Evolutionary conservation across 2,329 filamentous ascomycete species (phyloP).

Genomic region (Coniochaeta pulveracea): DNA sequence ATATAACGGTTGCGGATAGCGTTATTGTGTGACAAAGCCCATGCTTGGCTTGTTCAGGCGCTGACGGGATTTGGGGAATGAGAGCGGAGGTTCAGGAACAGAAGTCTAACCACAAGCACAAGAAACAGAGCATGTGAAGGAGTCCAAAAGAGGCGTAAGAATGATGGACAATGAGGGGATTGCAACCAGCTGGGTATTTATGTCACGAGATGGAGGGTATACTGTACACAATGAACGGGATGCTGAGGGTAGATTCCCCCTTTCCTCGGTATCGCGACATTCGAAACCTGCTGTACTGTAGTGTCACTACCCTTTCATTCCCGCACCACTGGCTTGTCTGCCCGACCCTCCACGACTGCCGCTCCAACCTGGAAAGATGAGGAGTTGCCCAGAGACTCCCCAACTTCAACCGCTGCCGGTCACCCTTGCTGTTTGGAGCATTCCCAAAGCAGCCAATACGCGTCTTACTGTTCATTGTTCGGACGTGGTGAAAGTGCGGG

Average conservation of each 20-base stretch:
- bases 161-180: neutral
- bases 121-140: too few species aligned
- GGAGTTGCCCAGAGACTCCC: neutral
- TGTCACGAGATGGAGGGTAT: too few species aligned
- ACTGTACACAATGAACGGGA: neutral
- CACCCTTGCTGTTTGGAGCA: too few species aligned
- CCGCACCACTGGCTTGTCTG: neutral
- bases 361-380: conserved; percentile 2
- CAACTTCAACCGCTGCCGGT: too few species aligned
- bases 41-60: neutral
- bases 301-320: conserved; percentile 1
- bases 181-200: conserved; percentile 3
- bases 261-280: too few species aligned
- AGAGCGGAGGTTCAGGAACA: neutral
- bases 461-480: too few species aligned
- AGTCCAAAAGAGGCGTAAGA: neutral
- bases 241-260: neutral
- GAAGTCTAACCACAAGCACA: conserved; percentile 3
- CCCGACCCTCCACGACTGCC: conserved; percentile 3
- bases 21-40: too few species aligned
- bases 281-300: neutral
- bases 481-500: too few species aligned
- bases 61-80: neutral
- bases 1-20: too few species aligned
- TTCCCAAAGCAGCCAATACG: too few species aligned